phyloP scores from a whole-genome alignment of 2,329 filamentous ascomycete genomes.

The Helicocarpus griseus region DNA sequence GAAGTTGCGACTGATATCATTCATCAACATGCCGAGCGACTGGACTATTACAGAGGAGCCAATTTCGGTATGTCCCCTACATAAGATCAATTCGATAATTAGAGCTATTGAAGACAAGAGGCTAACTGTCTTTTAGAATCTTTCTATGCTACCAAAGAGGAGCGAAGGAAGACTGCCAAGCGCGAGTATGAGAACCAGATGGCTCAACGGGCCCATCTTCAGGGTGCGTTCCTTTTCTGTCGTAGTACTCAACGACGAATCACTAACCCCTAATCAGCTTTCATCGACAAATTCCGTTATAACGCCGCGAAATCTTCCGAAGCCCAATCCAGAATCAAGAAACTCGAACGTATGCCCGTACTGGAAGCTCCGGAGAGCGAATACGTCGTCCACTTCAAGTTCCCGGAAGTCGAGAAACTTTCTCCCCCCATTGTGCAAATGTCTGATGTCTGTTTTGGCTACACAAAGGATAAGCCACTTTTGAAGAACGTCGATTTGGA shows the following conservation, averaged over 20 bases:
- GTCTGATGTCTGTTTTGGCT: conserved; percentile 85
- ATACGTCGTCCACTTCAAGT: conserved; percentile 93
- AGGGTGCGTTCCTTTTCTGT: conserved; percentile 38
- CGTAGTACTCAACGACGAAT: not conserved
- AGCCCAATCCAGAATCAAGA: conserved; percentile 97
- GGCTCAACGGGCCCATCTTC: conserved; percentile 82
- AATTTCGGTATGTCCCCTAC: conserved; percentile 56
- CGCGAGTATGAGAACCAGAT: conserved; percentile 99
- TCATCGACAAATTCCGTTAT: conserved; percentile 99
- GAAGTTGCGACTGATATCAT: conserved; percentile 99
- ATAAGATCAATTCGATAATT: not conserved
- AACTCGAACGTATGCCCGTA: conserved; percentile 92
- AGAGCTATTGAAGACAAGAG: not conserved
- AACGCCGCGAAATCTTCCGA: conserved; percentile 98
- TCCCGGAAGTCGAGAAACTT: conserved; percentile 94
- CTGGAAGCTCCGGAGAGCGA: conserved; percentile 83
- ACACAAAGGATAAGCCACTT: conserved; percentile 67
- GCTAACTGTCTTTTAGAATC: conserved; percentile 48
- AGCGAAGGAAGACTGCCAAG: conserved; percentile 91
- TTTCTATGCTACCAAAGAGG: conserved; percentile 95
- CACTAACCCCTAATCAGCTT: conserved; percentile 41
- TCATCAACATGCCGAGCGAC: conserved; percentile 90
- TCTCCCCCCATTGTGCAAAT: conserved; percentile 98
- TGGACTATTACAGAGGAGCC: conserved; percentile 97
- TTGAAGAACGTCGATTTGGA: conserved; percentile 84